Evolutionary conservation across 495 filamentous ascomycete genomes (phyloP).

Genomic region (Monascus purpureus): DNA sequence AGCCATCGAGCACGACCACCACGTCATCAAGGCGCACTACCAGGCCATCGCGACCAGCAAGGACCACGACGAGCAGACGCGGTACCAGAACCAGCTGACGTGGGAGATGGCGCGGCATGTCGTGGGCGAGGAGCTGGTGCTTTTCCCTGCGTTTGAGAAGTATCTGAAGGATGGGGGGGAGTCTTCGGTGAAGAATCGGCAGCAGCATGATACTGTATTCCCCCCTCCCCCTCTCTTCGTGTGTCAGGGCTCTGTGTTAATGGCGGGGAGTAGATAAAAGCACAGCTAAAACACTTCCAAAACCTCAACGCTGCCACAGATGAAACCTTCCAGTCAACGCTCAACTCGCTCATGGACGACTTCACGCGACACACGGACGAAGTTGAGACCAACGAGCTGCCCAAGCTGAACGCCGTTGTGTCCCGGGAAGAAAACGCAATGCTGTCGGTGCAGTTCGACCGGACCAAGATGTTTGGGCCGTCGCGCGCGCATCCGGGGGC

Average conservation of each 20-base stretch:
- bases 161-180: conserved; percentile 34
- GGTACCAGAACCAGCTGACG: conserved; percentile 50
- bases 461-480: conserved; percentile 49
- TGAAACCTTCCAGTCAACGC: too few relatives aligned
- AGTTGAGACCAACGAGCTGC: too few relatives aligned
- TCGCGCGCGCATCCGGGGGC: conserved; percentile 38
- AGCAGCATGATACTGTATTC: too few relatives aligned
- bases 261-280: too few relatives aligned
- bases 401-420: conserved; percentile 34
- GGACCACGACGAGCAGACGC: conserved; percentile 34
- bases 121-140: conserved; percentile 49
- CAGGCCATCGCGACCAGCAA: conserved; percentile 34
- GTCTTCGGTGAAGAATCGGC: too few relatives aligned
- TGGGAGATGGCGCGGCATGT: conserved; percentile 58
- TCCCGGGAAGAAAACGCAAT: conserved; percentile 19
- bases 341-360: too few relatives aligned
- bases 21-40: conserved; percentile 42
- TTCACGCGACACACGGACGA: too few relatives aligned
- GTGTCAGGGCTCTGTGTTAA: too few relatives aligned
- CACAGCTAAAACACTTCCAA: too few relatives aligned
- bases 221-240: too few relatives aligned
- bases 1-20: conserved; percentile 41
- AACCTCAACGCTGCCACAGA: too few relatives aligned
- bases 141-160: conserved; percentile 53
- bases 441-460: conserved; percentile 38